A percentile compares a stretch with the other conserved stretches of the same genome.
These are phyloP conservation scores for Arachis stenosperma DNA, from an alignment of 306 rosid genomes.

Conservation along the genomic window DNA sequence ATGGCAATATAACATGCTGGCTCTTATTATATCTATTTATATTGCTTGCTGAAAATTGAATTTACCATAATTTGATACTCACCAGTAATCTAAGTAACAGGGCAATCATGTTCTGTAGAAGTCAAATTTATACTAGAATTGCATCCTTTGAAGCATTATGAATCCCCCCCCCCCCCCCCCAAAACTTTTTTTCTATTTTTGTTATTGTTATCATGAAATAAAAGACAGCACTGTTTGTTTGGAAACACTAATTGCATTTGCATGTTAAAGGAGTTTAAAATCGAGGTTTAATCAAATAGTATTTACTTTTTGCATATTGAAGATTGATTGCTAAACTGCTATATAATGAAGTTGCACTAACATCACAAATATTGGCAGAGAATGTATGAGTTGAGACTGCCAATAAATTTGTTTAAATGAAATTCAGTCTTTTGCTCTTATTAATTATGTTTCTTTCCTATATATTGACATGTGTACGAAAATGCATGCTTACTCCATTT, in stretches of 20 bases:
- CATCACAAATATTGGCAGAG: too few relatives aligned
- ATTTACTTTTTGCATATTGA: too few relatives aligned
- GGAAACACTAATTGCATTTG: not conserved
- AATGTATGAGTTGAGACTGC: too few relatives aligned
- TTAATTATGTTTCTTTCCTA: too few relatives aligned
- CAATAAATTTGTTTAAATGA: too few relatives aligned
- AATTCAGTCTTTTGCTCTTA: too few relatives aligned
- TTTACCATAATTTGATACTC: constrained; percentile 6
- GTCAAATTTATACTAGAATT: constrained; percentile 14
- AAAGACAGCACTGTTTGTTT: not conserved
- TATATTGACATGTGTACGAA: too few relatives aligned
- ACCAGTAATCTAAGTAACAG: not conserved
- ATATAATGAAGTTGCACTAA: too few relatives aligned
- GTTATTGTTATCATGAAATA: not conserved
- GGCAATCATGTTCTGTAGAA: constrained; percentile 20
- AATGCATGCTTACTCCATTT: too few relatives aligned
- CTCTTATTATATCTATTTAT: constrained; percentile 4
- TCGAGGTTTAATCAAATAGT: not conserved
- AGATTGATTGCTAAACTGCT: too few relatives aligned
- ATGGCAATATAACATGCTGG: not conserved
- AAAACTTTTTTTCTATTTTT: too few relatives aligned
- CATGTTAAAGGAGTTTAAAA: not conserved
- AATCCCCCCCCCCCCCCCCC: not conserved
- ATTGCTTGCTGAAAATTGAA: constrained; percentile 13
- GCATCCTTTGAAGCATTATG: not conserved